phyloP scores from a whole-genome alignment of 225 moss, liverwort and hornwort genomes.

The Physcomitrellopsis africana region DNA sequence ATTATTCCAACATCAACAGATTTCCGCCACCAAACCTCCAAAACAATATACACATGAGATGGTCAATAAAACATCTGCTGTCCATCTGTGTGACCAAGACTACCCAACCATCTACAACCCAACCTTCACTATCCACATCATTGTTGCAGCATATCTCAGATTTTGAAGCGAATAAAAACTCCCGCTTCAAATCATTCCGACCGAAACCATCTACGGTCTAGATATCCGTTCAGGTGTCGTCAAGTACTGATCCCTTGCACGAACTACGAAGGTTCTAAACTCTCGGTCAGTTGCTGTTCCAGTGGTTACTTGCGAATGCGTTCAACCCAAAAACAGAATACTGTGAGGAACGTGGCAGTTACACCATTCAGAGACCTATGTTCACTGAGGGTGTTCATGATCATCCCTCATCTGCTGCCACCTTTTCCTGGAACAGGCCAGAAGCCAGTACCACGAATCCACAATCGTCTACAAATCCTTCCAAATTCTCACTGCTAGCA shows the following conservation, averaged over 20 bases:
- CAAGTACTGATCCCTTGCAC: background rate
- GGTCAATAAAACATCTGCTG: constrained; percentile 27
- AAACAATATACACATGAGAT: constrained; percentile 44
- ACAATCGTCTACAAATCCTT: constrained; percentile 13
- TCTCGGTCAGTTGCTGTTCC: background rate
- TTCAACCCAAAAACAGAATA: background rate
- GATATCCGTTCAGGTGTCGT: background rate
- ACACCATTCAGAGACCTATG: constrained; percentile 13
- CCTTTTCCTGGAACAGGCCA: constrained; percentile 4
- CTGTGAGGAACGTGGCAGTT: background rate
- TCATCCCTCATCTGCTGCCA: constrained; percentile 23
- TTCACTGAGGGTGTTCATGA: constrained; percentile 7
- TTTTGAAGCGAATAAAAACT: constrained; percentile 28
- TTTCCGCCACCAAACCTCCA: constrained; percentile 28
- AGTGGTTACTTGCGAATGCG: too few relatives aligned
- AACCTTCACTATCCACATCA: constrained; percentile 31
- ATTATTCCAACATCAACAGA: constrained; percentile 32
- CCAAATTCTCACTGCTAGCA: constrained; percentile 23
- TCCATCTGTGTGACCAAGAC: constrained; percentile 10
- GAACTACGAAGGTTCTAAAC: background rate
- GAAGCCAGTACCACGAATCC: constrained; percentile 20
- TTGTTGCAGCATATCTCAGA: constrained; percentile 23
- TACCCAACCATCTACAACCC: constrained; percentile 22
- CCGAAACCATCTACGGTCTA: constrained; percentile 14
- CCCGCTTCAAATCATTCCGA: constrained; percentile 23